These are phyloP conservation scores for Aureobasidium melanogenum DNA, from an alignment of 2,329 filamentous ascomycete species.

Conservation along the genomic window DNA sequence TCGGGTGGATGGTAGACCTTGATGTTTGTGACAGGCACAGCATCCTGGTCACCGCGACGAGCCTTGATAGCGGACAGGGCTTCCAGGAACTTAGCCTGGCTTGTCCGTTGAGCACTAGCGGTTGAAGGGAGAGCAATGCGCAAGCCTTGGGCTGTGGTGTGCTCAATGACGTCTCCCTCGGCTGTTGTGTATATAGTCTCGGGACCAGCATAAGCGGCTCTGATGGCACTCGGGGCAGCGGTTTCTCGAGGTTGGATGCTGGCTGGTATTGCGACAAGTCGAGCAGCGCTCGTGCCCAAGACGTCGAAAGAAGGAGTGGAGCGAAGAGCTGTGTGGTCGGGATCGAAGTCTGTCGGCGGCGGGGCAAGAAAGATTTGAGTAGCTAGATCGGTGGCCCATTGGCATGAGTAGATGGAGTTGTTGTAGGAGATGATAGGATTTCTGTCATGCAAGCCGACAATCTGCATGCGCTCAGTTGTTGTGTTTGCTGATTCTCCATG, in stretches of 20 bases:
- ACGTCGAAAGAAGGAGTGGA: slow-evolving; percentile 56
- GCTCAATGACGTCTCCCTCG: slow-evolving; percentile 13
- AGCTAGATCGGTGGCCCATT: slow-evolving; percentile 75
- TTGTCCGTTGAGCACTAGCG: slow-evolving; percentile 10
- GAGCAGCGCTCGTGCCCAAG: slow-evolving; percentile 59
- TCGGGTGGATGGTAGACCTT: slow-evolving; percentile 17
- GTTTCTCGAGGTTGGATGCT: slow-evolving; percentile 36
- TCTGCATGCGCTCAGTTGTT: slow-evolving; percentile 47
- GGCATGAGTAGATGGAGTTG: slow-evolving; percentile 66
- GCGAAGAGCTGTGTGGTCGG: slow-evolving; percentile 44
- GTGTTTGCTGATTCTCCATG: not conserved
- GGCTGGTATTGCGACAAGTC: slow-evolving; percentile 60
- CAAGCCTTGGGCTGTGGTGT: slow-evolving; percentile 1
- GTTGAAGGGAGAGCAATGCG: slow-evolving; percentile 12
- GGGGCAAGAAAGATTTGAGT: slow-evolving; percentile 58
- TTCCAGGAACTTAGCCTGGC: slow-evolving; percentile 31
- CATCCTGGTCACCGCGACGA: slow-evolving; percentile 31
- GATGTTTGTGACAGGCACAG: slow-evolving; percentile 22
- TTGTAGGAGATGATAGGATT: slow-evolving; percentile 75
- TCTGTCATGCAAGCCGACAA: slow-evolving; percentile 69
- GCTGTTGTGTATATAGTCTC: slow-evolving; percentile 8
- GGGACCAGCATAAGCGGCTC: not conserved
- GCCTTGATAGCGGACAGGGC: slow-evolving; percentile 33
- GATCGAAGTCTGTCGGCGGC: slow-evolving; percentile 30
- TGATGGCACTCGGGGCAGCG: not conserved